phyloP scores from a whole-genome alignment of 345 rosid species.

The Lenwebbia sp. region DNA sequence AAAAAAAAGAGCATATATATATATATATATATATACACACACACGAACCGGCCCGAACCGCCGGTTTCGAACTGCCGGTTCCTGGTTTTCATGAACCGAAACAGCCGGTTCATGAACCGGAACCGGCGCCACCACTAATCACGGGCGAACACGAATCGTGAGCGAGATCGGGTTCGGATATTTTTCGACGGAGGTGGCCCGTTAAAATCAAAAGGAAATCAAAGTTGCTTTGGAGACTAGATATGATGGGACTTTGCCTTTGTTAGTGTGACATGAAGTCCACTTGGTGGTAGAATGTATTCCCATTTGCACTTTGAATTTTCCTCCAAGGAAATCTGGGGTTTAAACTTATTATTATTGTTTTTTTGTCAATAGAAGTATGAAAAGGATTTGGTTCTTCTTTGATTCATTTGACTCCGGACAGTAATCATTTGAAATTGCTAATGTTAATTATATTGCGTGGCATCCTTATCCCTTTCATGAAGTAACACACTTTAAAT shows the following conservation, averaged over 20 bases:
- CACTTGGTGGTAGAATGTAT: neutral
- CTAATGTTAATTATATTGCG: neutral
- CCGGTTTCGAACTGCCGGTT: no score
- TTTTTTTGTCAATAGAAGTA: neutral
- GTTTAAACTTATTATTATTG: neutral
- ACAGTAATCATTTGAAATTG: neutral
- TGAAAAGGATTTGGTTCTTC: neutral
- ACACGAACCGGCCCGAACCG: no score
- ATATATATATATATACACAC: no score
- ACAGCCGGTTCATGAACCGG: no score
- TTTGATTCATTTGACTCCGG: neutral
- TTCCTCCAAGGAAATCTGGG: neutral
- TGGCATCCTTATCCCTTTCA: neutral
- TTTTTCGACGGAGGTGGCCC: neutral
- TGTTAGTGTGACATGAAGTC: neutral
- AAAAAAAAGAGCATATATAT: no score
- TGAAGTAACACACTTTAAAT: neutral
- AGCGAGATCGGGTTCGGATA: neutral
- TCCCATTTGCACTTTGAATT: neutral
- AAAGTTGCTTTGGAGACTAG: neutral
- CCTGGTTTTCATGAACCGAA: no score
- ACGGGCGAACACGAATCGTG: neutral
- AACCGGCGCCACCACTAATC: no score
- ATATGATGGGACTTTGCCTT: neutral
- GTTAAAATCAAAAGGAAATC: neutral